Evolutionary conservation across 805 yeast species (phyloP), one percentile per base, ranked within the genome.

Genomic region (Wilhelminamyces savonicus): DNA sequence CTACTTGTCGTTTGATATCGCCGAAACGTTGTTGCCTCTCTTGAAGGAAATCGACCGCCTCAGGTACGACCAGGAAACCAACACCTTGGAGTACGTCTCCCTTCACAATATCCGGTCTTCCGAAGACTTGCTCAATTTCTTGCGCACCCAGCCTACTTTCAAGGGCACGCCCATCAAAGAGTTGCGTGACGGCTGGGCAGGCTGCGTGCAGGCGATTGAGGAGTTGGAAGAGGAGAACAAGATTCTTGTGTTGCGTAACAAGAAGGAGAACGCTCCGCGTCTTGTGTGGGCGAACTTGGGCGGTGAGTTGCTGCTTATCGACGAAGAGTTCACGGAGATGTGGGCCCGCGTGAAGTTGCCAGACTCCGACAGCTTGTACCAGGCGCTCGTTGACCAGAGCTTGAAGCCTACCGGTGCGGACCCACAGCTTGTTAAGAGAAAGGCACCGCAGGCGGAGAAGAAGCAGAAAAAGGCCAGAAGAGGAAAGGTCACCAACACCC

Each of bases 321-420:
- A 87, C 41, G 78, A 76, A 10, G 95, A 85, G 43, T 92, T 88
- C 54, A 79, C 78, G 24, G 70, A 65, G 24, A 74, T 82, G 71
- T 92, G 98, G 98, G 69, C 71, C 34, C 62, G 63, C 21, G 80
- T 85, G 12, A 78, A 77, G 45, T 69, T 90, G 19, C 98, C 98
- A 3, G 79, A 80, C 18, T 76, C 79, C 17, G 81, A 82, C 30
- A 94, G 81, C 32, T 66, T 92, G 37, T 94, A 94, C 16, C 76
- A 79, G 32, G 75, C 76, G 34, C 68, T 92, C 39, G 72, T 81
- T 35, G 84, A 78, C 36, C 78, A 83, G 36, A 90, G 95, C n/a
- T 71, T 92, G 54, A 92, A 87, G 55, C 98, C 98, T 7, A 90
- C 97, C 0, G 82, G 92, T 49, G 92, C 87, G n/a, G 98, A 92